Conservation (phyloP, 1,139 yeast genomes). For the Hemisphaericaspora lyxosophila region DNA sequence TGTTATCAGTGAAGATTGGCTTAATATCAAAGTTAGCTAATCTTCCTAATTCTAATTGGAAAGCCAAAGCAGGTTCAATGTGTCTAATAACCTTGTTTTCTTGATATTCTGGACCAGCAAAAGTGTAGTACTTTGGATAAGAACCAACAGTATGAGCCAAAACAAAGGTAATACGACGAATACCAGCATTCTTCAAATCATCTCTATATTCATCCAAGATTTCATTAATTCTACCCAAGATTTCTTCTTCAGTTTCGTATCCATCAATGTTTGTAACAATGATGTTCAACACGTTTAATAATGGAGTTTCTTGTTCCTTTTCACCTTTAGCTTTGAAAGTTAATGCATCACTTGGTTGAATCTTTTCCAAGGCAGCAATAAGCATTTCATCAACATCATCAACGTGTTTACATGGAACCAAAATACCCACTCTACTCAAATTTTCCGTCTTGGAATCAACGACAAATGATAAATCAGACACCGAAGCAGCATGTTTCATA, state of each 20-base stretch:
- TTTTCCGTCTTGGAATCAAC: conserved; percentile 61
- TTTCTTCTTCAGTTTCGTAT: conserved; percentile 67
- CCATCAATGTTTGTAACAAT: conserved; percentile 75
- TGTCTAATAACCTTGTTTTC: conserved; percentile 94
- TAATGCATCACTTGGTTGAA: conserved; percentile 51
- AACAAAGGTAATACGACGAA: conserved; percentile 92
- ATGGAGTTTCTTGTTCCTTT: conserved; percentile 31
- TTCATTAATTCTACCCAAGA: conserved; percentile 61
- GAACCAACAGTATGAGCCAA: conserved; percentile 80
- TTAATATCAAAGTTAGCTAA: conserved; percentile 91
- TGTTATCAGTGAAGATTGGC: conserved; percentile 94
- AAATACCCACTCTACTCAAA: conserved; percentile 77
- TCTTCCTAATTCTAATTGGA: conserved; percentile 93
- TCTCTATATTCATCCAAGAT: conserved; percentile 67
- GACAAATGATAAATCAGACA: conserved; percentile 85
- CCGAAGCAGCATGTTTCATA: conserved; percentile 86
- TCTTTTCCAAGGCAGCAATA: conserved; percentile 68
- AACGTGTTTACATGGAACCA: conserved; percentile 77
- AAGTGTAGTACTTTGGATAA: conserved; percentile 94
- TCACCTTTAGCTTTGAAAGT: conserved; percentile 39
- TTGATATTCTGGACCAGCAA: conserved; percentile 78
- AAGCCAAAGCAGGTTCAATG: conserved; percentile 97
- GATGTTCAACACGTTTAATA: conserved; percentile 79
- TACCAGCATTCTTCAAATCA: conserved; percentile 65
- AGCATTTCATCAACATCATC: conserved; percentile 89